A percentile compares a stretch with the other conserved stretches of the same genome.
These are phyloP conservation scores for Saururus chinensis DNA, from an alignment of 164 flowering plant genomes.

Conservation along the genomic window DNA sequence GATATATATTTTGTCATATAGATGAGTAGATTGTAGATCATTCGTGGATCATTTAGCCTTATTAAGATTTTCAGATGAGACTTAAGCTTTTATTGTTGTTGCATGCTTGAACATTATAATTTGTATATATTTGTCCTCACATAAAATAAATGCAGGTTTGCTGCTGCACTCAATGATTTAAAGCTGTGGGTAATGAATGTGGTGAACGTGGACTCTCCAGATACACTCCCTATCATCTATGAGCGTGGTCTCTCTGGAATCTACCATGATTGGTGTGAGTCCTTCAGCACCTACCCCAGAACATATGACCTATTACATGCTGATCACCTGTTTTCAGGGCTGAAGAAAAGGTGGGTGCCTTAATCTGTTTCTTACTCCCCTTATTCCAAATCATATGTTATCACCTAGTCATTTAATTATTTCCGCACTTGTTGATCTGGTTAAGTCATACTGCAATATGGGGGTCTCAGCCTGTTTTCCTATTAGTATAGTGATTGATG, in stretches of 20 bases:
- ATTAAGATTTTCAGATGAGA: not conserved
- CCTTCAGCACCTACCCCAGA: slow-evolving; percentile 87
- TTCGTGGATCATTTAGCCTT: too few species aligned
- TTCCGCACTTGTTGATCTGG: not conserved
- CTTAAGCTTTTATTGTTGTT: too few species aligned
- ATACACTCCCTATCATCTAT: slow-evolving; percentile 85
- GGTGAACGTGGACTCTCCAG: slow-evolving; percentile 67
- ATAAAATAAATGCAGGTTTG: slow-evolving; percentile 47
- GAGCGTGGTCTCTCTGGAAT: slow-evolving; percentile 93
- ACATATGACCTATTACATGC: slow-evolving; percentile 86
- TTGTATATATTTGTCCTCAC: not conserved
- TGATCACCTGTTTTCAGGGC: slow-evolving; percentile 74
- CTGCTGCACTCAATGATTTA: slow-evolving; percentile 72
- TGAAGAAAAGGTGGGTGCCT: slow-evolving; percentile 42
- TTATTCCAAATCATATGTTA: not conserved
- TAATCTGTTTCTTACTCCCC: not conserved
- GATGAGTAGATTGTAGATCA: not conserved
- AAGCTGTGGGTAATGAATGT: slow-evolving; percentile 85
- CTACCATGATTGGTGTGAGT: slow-evolving; percentile 96
- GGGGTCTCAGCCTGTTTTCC: too few species aligned
- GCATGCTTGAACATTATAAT: not conserved
- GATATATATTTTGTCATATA: not conserved
- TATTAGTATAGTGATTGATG: too few species aligned
- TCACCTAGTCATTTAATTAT: not conserved
- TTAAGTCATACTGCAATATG: too few species aligned